Evolutionary conservation across 176 grass and related monocot species (phyloP), one percentile per base, ranked within the genome.

Genomic region (Urochloa ruziziensis): DNA sequence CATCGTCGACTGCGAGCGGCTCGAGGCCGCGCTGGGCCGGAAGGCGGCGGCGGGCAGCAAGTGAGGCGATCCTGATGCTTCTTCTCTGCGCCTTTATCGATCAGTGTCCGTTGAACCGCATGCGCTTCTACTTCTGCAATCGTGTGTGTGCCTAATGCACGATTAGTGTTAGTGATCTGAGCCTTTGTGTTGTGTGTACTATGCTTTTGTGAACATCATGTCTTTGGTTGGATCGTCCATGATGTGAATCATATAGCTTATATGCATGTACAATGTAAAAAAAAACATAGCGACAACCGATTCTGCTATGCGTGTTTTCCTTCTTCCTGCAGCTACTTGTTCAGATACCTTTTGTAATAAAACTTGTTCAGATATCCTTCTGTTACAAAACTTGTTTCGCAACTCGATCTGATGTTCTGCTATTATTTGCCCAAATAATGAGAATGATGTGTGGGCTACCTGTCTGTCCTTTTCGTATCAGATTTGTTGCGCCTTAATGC

Each of bases 1-100:
- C 77, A 75, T 95, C 78, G 90, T 92, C 32, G 84, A 95, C 24
- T 88, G 87, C 82, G 0, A 79, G 4, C 80, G 90, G 34, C 90
- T 92, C 8, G 39, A 90, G 33, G 82, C 85, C 48, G 85, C 87
- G 7, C 57, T 92, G 21, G 39, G 52, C n/a, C n/a, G n/a, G 42
- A 62, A 74, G 62, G 43, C 29, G 62, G 73, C 36, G 61, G 42
- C 29, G 62, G 73, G 30, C 69, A 73, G 51, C 32, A 89, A 80
- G 32, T 92, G 80, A 92, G 70, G 34, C 15, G 11, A 35, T 66
- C 11, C 47, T 0, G 23, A 53, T 36, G n/a, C n/a, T n/a, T n/a
- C n/a, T n/a, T n/a, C n/a, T n/a, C n/a, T n/a, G n/a, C n/a, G n/a
- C n/a, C n/a, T n/a, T n/a, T n/a, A n/a, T n/a, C n/a, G n/a, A n/a